Percentiles rank a stretch among this genome's conserved stretches.
Conservation (phyloP, 2,329 filamentous ascomycete genomes). For the Talaromyces sp. region DNA sequence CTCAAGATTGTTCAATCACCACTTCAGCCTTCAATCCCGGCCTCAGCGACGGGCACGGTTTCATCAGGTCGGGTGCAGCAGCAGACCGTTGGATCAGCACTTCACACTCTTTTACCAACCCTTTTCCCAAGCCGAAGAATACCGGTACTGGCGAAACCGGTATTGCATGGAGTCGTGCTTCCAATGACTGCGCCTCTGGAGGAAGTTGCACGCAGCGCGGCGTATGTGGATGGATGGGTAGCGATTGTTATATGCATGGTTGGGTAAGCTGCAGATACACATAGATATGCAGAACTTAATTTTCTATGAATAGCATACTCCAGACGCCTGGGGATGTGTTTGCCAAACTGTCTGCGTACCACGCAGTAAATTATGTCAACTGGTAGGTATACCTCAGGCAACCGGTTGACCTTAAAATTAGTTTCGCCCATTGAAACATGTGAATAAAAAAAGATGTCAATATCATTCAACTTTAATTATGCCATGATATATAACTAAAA, state of each 20-base stretch:
- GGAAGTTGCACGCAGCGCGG: constrained; percentile 73
- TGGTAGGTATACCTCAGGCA: no score
- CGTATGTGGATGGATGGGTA: constrained; percentile 90
- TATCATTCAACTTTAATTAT: no score
- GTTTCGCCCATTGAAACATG: no score
- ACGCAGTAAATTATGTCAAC: no score
- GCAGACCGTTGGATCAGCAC: constrained; percentile 69
- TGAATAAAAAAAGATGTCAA: no score
- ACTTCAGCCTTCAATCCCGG: constrained; percentile 48
- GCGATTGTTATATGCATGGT: constrained; percentile 75
- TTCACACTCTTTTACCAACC: constrained; percentile 68
- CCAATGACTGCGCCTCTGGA: constrained; percentile 75
- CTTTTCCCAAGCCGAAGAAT: constrained; percentile 84
- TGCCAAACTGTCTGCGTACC: no score
- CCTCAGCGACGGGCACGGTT: constrained; percentile 7
- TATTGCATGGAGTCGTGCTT: constrained; percentile 78
- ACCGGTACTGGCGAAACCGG: constrained; percentile 73
- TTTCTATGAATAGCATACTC: no score
- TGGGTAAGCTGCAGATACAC: constrained; percentile 25
- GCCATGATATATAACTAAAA: neutral
- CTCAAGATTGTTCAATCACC: constrained; percentile 71
- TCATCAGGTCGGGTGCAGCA: constrained; percentile 35
- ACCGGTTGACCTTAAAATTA: no score
- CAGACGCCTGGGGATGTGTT: no score
- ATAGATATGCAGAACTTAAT: neutral